Conservation (phyloP, 192 early-diverging fungal genomes). For the Coemansia sp. region DNA sequence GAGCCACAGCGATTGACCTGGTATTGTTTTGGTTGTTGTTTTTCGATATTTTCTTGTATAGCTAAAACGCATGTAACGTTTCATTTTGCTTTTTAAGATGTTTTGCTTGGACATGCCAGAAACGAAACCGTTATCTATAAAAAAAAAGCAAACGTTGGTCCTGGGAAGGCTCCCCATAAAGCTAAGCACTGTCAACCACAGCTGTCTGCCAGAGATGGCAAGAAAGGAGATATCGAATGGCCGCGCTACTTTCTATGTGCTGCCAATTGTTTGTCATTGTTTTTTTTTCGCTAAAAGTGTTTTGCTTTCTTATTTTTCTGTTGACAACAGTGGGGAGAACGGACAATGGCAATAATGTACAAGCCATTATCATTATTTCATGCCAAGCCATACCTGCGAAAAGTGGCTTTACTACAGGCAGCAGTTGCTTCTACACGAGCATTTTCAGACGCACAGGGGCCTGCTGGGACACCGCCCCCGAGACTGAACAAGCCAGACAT, state of each 20-base stretch:
- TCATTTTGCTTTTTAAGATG: background rate
- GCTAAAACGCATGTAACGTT: background rate
- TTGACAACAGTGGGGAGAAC: too few species aligned
- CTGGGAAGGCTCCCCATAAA: background rate
- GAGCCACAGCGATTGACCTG: too few species aligned
- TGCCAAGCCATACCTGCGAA: background rate
- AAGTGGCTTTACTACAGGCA: background rate
- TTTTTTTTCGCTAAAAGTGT: too few species aligned
- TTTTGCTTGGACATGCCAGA: background rate
- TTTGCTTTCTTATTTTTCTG: background rate
- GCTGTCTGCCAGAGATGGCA: too few species aligned
- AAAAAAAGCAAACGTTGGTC: background rate
- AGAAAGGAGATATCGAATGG: too few species aligned
- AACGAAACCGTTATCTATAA: background rate
- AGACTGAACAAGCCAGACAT: conserved; percentile 24
- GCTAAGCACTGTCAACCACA: background rate
- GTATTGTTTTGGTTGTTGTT: background rate
- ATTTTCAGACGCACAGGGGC: conserved; percentile 13
- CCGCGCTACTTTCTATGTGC: too few species aligned
- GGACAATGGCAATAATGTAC: background rate
- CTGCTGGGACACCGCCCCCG: conserved; percentile 5
- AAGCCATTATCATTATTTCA: background rate
- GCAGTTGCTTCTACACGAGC: background rate
- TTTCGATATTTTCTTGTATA: background rate
- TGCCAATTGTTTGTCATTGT: too few species aligned